Evolutionary conservation across 768 basidiomycete genomes (phyloP), one percentile per base, ranked within the genome.

Genomic region (Suillus weaverae): DNA sequence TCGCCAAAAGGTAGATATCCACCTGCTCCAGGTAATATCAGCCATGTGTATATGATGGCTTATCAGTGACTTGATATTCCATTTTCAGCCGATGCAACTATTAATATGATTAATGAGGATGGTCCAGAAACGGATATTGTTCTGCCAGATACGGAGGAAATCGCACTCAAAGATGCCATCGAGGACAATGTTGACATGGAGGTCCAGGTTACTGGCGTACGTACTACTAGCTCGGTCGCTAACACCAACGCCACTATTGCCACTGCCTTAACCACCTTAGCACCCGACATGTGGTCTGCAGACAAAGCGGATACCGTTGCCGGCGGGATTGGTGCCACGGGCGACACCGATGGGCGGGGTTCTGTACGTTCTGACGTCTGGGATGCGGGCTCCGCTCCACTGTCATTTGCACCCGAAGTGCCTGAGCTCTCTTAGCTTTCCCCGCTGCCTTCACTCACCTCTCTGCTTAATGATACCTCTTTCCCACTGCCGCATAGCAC

Each of bases 401-500:
- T 22, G 35, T 57, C 5, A 39, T 68, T 6, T 18, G 33, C 63
- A 61, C 63, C 11, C 72, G 70, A 72, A 57, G 54, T 20, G 67
- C 68, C 54, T 32, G 55, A 66, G 36, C 62, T 75, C 3, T 65
- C 74, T 2, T 78, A 77, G 75, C 65, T 22, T 20, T 67, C 65
- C 20, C 70, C 72, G 7, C 41, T 64, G 11, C 11, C 60, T 3
- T 68, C 72, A 20, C 72, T 87, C 43, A 62, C 79, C 46, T 68
- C 76, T 5, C 70, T 85, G 46, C 73, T 91, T 5, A 90, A 89
- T 0, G 84, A 85, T 3, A 85, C 83, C 14, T 72, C 75, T 7
- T 74, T 91, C 41, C 85, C 89, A 0, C 69, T 83, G 61, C 89
- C 90, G 0, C 89, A 91, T 69, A 82, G 80, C 6, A 80, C 87